These are phyloP conservation scores for Fusarium tricinctum DNA, from an alignment of 2,329 filamentous ascomycete genomes.

Conservation along the genomic window DNA sequence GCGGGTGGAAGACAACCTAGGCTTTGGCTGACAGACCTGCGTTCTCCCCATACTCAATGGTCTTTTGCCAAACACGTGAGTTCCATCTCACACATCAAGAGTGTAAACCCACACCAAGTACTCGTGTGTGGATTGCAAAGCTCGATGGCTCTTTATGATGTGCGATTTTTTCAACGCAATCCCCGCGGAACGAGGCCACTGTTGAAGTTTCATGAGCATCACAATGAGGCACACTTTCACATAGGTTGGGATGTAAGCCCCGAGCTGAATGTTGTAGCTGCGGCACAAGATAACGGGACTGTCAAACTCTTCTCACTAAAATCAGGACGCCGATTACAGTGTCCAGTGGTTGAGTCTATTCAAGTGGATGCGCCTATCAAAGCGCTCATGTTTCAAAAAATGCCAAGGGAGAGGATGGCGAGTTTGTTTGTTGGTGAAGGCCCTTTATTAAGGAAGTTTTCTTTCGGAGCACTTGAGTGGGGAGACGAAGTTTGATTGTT, in stretches of 20 bases:
- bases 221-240: conserved; percentile 63
- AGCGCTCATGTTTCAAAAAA: conserved; percentile 61
- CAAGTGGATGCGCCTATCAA: conserved; percentile 54
- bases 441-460: conserved; percentile 58
- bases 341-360: conserved; percentile 46
- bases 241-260: conserved; percentile 67
- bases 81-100: conserved; percentile 64
- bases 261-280: conserved; percentile 65
- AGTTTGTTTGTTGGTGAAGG: conserved; percentile 64
- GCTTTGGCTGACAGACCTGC: conserved; percentile 63
- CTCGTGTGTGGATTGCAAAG: conserved; percentile 66
- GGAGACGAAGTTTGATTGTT: conserved; percentile 55
- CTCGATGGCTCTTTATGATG: conserved; percentile 69
- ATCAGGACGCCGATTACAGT: conserved; percentile 58
- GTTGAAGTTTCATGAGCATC: conserved; percentile 64
- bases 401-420: conserved; percentile 60
- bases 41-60: conserved; percentile 54
- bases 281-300: conserved; percentile 65
- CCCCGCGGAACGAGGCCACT: conserved; percentile 55
- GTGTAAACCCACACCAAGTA: conserved; percentile 64
- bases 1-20: conserved; percentile 65
- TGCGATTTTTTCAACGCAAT: conserved; percentile 58
- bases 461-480: conserved; percentile 55
- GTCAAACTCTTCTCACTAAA: conserved; percentile 65
- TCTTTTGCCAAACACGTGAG: conserved; percentile 55